Evolutionary conservation across 495 filamentous ascomycete genomes (phyloP), one percentile per base, ranked within the genome.

Genomic region (Penicillium manginii): DNA sequence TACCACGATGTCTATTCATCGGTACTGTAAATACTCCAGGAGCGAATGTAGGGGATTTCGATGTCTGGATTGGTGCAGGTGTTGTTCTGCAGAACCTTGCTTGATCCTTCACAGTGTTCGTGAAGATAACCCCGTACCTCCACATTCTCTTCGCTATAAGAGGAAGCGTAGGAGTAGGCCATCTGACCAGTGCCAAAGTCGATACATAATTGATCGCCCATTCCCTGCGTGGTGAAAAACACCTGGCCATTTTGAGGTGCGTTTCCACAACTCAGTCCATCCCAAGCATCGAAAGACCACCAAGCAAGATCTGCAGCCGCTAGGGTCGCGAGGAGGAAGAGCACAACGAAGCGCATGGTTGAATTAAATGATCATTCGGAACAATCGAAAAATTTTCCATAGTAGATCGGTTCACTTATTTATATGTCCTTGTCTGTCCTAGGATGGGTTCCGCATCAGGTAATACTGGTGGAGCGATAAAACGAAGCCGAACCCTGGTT

Each of bases 261-360:
- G 10, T 52, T 48, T 15, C 55, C 55, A 35, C 55, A 58, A 23
- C 55, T 58, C 18, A 58, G 42, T 21, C 55, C 48, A 42, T 58
- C 55, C 55, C 55, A 58, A 15, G 55, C 55, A 42, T 52, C 48
- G 23, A 58, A 58, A 15, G 18, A 58, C 55, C 55, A 58, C 55
- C 48, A 51, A 22, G 32, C 55, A 19, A 48, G 26, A 7, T 47
- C 26, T 42, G 55, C 47, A 12, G n/a, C n/a, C 12, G 54, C 26
- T n/a, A 33, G 8, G 12, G 39, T 14, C 4, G 48, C n/a, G 48
- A 52, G n/a, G 48, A 58, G 48, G 19, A 46, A 19, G 21, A 58
- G 29, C 32, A 32, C 50, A 19, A 21, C 29, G 50, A 35, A 19
- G 29, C 31, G 50, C 50, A 52, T 52, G 22, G 9, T 50, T 2